These are phyloP conservation scores for Thozetella sp. DNA, from an alignment of 495 filamentous ascomycete species.

Conservation along the genomic window DNA sequence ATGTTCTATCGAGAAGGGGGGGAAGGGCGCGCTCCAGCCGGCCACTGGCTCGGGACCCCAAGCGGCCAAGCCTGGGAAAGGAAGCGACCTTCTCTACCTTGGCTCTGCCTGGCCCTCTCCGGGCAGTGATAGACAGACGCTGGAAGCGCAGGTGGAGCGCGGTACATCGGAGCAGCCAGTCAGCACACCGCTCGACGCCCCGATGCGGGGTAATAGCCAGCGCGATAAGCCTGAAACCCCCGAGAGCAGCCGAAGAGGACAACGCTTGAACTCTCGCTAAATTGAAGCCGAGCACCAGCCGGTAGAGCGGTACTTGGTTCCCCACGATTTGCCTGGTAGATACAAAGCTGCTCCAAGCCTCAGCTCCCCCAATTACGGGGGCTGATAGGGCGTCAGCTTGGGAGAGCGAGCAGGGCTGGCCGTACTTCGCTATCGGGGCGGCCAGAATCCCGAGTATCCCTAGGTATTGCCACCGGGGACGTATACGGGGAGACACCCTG, in stretches of 20 bases:
- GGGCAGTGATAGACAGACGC: slow-evolving; percentile 1
- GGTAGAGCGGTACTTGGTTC: neutral
- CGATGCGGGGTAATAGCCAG: slow-evolving; percentile 13
- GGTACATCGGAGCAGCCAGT: slow-evolving; percentile 12
- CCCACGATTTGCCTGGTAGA: neutral
- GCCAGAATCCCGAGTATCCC: neutral
- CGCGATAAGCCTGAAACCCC: slow-evolving; percentile 13
- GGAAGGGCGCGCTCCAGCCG: neutral
- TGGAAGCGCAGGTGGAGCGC: slow-evolving; percentile 7
- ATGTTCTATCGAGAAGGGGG: slow-evolving; percentile 29
- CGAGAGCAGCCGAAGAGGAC: slow-evolving; percentile 2
- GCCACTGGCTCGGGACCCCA: neutral
- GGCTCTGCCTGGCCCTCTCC: neutral
- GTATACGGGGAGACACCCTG: neutral
- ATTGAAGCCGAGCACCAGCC: neutral
- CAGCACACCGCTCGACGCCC: slow-evolving; percentile 4
- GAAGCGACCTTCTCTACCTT: neutral
- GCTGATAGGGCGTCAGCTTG: too few species aligned
- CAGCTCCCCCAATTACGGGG: neutral
- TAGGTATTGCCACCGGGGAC: neutral
- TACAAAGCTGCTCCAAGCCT: neutral
- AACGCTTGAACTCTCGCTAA: slow-evolving; percentile 1
- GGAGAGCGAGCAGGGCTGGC: neutral
- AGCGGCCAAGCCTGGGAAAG: neutral
- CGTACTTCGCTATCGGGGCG: neutral